Evolutionary conservation across 805 yeast species (phyloP).

Genomic region (Myxozyma melibiosi): DNA sequence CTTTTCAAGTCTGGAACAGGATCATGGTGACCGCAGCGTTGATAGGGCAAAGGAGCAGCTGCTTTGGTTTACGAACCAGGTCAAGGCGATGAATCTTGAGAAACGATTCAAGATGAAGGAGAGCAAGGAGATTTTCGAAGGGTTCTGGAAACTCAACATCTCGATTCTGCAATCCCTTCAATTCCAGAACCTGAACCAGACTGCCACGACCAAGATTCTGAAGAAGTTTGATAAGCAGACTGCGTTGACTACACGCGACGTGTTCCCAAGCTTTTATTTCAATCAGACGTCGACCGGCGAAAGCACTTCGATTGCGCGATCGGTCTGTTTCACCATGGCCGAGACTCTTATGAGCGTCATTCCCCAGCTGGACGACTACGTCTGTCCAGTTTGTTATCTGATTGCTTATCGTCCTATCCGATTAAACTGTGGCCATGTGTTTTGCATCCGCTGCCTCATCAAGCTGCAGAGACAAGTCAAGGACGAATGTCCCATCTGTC

Average conservation of each 20-base stretch:
- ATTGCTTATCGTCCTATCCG: slow-evolving; percentile 74
- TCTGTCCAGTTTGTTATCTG: slow-evolving; percentile 71
- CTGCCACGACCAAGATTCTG: slow-evolving; percentile 67
- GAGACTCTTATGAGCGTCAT: slow-evolving; percentile 56
- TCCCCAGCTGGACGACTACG: slow-evolving; percentile 76
- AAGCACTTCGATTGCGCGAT: slow-evolving; percentile 49
- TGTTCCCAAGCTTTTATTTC: slow-evolving; percentile 49
- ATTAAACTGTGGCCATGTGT: slow-evolving; percentile 64
- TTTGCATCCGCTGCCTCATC: slow-evolving; percentile 72
- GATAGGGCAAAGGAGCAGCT: slow-evolving; percentile 52
- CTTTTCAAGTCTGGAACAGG: slow-evolving; percentile 54
- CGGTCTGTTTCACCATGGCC: slow-evolving; percentile 55
- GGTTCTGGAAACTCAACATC: slow-evolving; percentile 57
- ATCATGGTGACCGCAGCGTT: slow-evolving; percentile 50
- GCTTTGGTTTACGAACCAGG: slow-evolving; percentile 46
- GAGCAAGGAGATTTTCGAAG: slow-evolving; percentile 50
- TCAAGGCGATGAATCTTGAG: slow-evolving; percentile 45
- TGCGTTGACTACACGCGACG: slow-evolving; percentile 46
- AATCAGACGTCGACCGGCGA: background rate
- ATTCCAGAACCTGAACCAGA: slow-evolving; percentile 62
- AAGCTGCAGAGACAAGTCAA: slow-evolving; percentile 62
- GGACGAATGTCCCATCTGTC: slow-evolving; percentile 69
- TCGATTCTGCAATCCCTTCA: slow-evolving; percentile 58
- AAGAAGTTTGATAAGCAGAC: slow-evolving; percentile 80
- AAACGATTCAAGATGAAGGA: slow-evolving; percentile 51